phyloP scores from a whole-genome alignment of 106 monocot species.

The Phalaenopsis aphrodite region DNA sequence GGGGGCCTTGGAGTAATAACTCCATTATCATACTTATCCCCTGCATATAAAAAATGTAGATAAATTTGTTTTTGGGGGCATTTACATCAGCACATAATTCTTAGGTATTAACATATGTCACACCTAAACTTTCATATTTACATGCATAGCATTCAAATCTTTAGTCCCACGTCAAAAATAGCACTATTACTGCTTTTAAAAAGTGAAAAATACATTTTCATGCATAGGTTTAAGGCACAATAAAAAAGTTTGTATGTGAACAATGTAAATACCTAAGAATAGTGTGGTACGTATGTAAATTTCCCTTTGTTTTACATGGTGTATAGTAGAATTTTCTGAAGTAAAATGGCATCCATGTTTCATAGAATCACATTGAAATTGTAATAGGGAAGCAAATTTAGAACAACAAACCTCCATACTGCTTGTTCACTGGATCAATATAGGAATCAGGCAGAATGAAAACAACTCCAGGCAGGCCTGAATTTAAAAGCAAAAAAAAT shows the following conservation, averaged over 20 bases:
- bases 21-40: constrained; percentile 95
- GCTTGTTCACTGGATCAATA: constrained; percentile 92
- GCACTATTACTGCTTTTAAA: no score
- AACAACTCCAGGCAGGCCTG: constrained; percentile 95
- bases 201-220: no score
- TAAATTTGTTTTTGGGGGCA: not conserved
- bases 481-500: not conserved
- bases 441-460: constrained; percentile 96
- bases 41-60: constrained; percentile 20
- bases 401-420: constrained; percentile 75
- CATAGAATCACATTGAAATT: not conserved
- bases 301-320: not conserved
- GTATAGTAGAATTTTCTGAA: not conserved
- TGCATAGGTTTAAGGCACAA: no score
- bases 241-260: no score
- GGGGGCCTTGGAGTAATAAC: constrained; percentile 92
- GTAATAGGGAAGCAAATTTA: not conserved
- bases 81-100: no score
- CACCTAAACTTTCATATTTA: no score
- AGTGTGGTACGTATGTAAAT: not conserved
- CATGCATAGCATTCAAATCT: no score
- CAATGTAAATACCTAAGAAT: not conserved
- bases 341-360: not conserved
- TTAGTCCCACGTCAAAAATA: no score
- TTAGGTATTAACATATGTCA: no score